These are phyloP conservation scores for Sisymbrium altissimum DNA, from an alignment of 345 rosid species.

Conservation along the genomic window DNA sequence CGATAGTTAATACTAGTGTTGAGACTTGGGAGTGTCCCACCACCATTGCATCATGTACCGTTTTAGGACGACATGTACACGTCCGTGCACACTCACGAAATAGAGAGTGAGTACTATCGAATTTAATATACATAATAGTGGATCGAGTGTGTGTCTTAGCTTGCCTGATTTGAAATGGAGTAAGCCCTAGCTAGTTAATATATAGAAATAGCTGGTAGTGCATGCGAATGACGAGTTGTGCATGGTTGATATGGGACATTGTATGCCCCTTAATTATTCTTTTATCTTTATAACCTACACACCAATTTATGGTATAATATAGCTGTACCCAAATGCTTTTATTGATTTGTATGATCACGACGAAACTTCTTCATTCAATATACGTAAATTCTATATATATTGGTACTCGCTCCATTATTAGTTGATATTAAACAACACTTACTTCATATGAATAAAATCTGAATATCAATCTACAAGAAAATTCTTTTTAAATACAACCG, in stretches of 20 bases:
- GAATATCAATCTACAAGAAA: neutral
- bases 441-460: neutral
- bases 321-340: conserved; percentile 31
- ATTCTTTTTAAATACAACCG: neutral
- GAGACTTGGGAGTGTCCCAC: conserved; percentile 31
- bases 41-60: conserved; percentile 22
- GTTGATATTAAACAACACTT: neutral
- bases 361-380: conserved; percentile 2
- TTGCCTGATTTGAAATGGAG: conserved; percentile 27
- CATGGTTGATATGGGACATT: conserved; percentile 36
- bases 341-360: neutral
- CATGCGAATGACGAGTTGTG: conserved; percentile 36
- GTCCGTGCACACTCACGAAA: conserved; percentile 23
- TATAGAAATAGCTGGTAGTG: conserved; percentile 25
- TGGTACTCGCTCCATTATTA: neutral
- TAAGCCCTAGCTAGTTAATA: conserved; percentile 24
- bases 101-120: conserved; percentile 5
- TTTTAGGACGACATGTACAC: conserved; percentile 26
- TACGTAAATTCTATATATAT: neutral
- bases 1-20: neutral
- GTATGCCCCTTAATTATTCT: conserved; percentile 21
- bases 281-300: neutral
- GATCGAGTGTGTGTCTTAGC: neutral
- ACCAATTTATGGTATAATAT: neutral
- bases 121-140: conserved; percentile 8